Conservation (phyloP, 2,329 filamentous ascomycete species). For the Phyllosticta citrichinensis region DNA sequence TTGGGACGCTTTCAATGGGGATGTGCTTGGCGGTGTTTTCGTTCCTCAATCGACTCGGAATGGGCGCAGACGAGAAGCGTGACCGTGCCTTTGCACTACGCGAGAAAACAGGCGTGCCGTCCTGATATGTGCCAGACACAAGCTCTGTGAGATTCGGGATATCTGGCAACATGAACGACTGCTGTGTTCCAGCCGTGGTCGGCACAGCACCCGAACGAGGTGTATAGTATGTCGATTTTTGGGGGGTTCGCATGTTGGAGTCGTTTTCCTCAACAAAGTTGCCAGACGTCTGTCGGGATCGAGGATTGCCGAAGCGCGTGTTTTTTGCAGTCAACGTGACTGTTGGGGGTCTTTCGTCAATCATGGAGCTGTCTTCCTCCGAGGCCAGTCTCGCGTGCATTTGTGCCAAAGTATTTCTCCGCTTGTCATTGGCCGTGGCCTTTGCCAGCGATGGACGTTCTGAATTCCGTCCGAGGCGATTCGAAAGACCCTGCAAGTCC, state of each 20-base stretch:
- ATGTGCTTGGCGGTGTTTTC: conserved; percentile 23
- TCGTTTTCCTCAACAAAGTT: conserved; percentile 12
- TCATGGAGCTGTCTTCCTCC: conserved; percentile 42
- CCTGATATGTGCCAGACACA: conserved; percentile 48
- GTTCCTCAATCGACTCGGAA: conserved; percentile 13
- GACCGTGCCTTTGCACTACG: conserved; percentile 42
- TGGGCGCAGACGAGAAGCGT: conserved; percentile 42
- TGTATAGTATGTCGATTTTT: conserved; percentile 15
- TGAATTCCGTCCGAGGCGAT: conserved; percentile 28
- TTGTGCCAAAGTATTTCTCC: conserved; percentile 44
- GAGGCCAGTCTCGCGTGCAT: conserved; percentile 44
- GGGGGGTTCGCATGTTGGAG: conserved; percentile 13
- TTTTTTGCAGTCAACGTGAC: conserved; percentile 34
- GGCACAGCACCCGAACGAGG: conserved; percentile 18
- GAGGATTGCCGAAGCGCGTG: conserved; percentile 44
- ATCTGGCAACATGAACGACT: conserved; percentile 53
- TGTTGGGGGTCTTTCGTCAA: conserved; percentile 41
- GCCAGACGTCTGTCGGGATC: conserved; percentile 32
- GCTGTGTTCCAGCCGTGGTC: conserved; percentile 40
- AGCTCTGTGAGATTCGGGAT: conserved; percentile 52
- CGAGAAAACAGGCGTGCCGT: conserved; percentile 48
- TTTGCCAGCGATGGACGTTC: conserved; percentile 25
- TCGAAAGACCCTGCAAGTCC: conserved; percentile 28
- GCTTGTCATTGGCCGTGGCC: conserved; percentile 22
- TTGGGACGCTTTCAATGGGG: conserved; percentile 43